Base-by-base conservation (phyloP, 345 rosid species). In the Gossypium ekmanianum region DNA sequence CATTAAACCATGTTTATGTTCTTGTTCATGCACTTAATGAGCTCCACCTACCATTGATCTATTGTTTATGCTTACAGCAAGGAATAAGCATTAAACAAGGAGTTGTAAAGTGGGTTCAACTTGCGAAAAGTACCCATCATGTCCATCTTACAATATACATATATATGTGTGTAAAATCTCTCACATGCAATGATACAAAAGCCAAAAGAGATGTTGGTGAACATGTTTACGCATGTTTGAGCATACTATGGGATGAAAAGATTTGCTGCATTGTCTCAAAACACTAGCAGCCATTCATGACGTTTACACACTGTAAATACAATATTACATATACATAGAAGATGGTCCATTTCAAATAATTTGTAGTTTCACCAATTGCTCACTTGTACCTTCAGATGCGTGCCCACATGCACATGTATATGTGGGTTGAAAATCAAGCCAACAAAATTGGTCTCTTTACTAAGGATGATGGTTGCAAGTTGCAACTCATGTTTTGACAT, bases 201-300 rank as follows among this genome's bases (percentile, higher is more conserved):
- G 13, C 69, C n/a, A 17, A 50, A 51, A 17, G 7, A 50, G n/a
- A 51, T 27, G 45, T 20, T 51, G 59, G 44, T 51, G 73, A 27
- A 51, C 73, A 69, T 51, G 58, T 14, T 68, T 68, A 8, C 24
- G 72, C 57, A 48, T 68, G 73, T 29, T 68, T 26, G 44, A 52
- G 43, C 44, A 68, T 11, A 68, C 20, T 13, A n/a, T 7, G 71
- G 41, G 22, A 51, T 14, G 22, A 27, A 69, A 17, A 17, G 59
- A 69, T 69, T 27, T 69, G 73, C 59, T 69, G 45, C 61, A 27
- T 68, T 68, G 59, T 68, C 24, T 56, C 61, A 54, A 54, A 54
- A 3, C 20, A 47, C 57, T 24, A 47, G 56, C 72, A 47, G 41
- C 41, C 72, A 48, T 13, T 68, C 26, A 48, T 68, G 1, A 50